phyloP scores from a whole-genome alignment of 2,329 filamentous ascomycete species.

The Diaporthe citriasiana region DNA sequence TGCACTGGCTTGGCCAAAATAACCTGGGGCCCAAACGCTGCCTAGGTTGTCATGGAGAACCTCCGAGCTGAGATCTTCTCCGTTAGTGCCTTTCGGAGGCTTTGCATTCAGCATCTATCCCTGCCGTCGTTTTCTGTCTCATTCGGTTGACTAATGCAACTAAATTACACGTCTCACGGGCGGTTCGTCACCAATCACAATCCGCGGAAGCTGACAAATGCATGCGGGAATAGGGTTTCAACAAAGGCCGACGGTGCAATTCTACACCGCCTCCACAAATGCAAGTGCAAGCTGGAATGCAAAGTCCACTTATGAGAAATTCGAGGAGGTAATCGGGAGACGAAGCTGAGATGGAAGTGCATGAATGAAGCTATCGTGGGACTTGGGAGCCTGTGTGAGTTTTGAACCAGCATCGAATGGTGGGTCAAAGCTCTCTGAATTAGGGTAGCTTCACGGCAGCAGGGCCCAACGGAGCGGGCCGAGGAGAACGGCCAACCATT shows the following conservation, averaged over 20 bases:
- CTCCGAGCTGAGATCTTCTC: background rate
- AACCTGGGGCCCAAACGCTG: background rate
- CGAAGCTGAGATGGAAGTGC: background rate
- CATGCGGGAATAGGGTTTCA: background rate
- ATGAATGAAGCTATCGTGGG: constrained; percentile 4
- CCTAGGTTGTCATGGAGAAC: background rate
- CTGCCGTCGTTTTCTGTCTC: background rate
- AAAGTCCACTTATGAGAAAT: too few species aligned
- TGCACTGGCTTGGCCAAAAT: background rate
- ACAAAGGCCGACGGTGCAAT: constrained; percentile 1
- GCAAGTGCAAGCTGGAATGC: background rate
- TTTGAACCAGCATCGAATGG: background rate
- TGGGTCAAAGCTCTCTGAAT: background rate
- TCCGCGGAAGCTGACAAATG: constrained; percentile 18
- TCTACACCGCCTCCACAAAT: background rate
- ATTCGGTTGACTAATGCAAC: constrained; percentile 1
- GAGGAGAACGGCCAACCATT: background rate
- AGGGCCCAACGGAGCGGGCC: constrained; percentile 15
- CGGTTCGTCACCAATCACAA: constrained; percentile 4
- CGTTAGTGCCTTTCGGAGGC: background rate
- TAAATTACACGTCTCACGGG: background rate
- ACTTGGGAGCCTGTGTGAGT: background rate
- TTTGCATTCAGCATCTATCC: background rate
- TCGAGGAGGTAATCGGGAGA: background rate
- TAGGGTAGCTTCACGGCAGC: too few species aligned